Evolutionary conservation across 2,329 filamentous ascomycete species (phyloP).

Genomic region (Colletotrichum godetiae): DNA sequence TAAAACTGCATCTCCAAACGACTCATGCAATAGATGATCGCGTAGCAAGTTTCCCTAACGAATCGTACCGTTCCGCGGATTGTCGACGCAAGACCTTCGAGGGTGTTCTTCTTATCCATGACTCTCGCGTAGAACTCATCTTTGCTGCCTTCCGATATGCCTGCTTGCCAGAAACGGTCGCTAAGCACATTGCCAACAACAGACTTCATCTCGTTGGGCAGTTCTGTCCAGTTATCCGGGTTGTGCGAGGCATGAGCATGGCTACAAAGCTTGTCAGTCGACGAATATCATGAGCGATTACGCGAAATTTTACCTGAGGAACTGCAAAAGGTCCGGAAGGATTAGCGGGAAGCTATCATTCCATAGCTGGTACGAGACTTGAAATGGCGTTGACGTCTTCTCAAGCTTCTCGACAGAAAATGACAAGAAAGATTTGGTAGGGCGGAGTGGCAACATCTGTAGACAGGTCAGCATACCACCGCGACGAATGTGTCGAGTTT

Average conservation of each 20-base stretch:
- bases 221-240: conserved; percentile 81
- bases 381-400: conserved; percentile 77
- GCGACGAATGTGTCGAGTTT: not conserved
- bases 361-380: conserved; percentile 86
- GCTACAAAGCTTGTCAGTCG: conserved; percentile 51
- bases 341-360: conserved; percentile 83
- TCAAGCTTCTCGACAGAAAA: conserved; percentile 92
- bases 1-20: conserved; percentile 90
- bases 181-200: conserved; percentile 87
- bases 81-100: conserved; percentile 94
- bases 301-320: conserved; percentile 70
- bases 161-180: conserved; percentile 97
- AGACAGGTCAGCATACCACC: conserved; percentile 5
- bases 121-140: conserved; percentile 97
- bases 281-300: not conserved
- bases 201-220: conserved; percentile 79
- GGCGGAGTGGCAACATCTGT: conserved; percentile 79
- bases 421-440: conserved; percentile 91
- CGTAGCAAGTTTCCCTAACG: conserved; percentile 93
- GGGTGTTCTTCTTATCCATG: conserved; percentile 85
- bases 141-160: conserved; percentile 94
- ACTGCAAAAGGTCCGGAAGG: conserved; percentile 85
- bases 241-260: conserved; percentile 95
- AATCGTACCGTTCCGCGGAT: conserved; percentile 90
- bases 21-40: conserved; percentile 93